Base-by-base conservation (phyloP, 352 stramenopile genomes). In the Phytophthora podocarpi region DNA sequence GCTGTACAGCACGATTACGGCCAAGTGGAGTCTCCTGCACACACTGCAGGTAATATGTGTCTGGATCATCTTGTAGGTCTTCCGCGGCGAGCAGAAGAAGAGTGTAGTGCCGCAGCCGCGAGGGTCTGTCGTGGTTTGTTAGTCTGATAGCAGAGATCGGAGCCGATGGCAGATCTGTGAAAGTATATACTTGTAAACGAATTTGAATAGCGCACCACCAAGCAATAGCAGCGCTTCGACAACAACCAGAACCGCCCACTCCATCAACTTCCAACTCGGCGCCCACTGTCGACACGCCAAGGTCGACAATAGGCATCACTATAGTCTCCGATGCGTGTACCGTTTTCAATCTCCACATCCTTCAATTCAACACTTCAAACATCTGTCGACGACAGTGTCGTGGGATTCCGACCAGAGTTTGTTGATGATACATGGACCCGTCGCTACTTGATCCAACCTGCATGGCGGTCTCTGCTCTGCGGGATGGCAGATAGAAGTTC, bases 1-100 rank as follows among this genome's bases (percentile, higher is more conserved):
- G n/a, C 10, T 72, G 18, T 90, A 78, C 40, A 71, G 78, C 13
- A 48, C 67, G 15, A 46, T 90, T 34, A 35, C 32, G 10, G 32
- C 56, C n/a, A 63, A 64, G 30, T 51, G 74, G 49, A 72, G 59
- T 20, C 36, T 70, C 3, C 47, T 83, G 32, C 71, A 83, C 48
- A 42, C 37, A 1, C 63, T 78, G 5, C 71, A 82, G 60, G 53
- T 67, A 45, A 52, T 59, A 10, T 67, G 54, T n/a, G 48, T 75
- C 7, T 63, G 62, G 43, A 55, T 72, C 20, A 50, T 69, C 40
- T 30, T 71, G 21, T 72, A 62, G 67, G 35, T 69, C 15, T 72
- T 75, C 41, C 61, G 67, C 20, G 60, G 56, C 20, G 40, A 70
- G 21, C 41, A 73, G 16, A 76, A 74, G 68, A 76, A 66, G 35